Evolutionary conservation across 306 rosid genomes (phyloP), one percentile per base, ranked within the genome.

Genomic region (Begonia loranthoides): DNA sequence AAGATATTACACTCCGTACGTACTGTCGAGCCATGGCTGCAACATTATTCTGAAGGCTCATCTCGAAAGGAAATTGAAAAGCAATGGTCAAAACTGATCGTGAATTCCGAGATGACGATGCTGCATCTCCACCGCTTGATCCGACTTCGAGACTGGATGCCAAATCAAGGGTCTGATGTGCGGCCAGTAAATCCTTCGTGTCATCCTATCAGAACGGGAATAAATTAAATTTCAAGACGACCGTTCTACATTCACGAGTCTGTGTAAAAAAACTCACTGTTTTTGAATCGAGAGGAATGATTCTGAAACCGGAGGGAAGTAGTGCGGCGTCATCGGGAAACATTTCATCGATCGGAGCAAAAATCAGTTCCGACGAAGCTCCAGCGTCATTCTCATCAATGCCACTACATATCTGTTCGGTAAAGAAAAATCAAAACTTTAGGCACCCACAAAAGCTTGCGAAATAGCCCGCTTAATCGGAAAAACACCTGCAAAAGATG

Each of bases 231-330:
- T 15, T 28, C 49, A 46, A 3, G 36, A 28, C 5, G 36, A 28
- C 4, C 5, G 36, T 7, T 28, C 36, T 28, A 28, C 5, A 28
- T 28, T 2, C 36, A 28, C 36, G 9, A 28, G 36, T 28, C 9
- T 28, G 5, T 28, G 36, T 28, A 28, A 28, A 28, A 5, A 28
- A 28, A 28, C 36, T 28, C 80, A 90, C 99, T 86, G 96, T 54
- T 92, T 81, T 78, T 45, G 99, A 70, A 60, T 86, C 99, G 71
- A 92, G 66, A 0, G 96, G 93, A 36, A 92, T 80, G 62, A 92
- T 80, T 50, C 96, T 95, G 64, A 92, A 92, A 57, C 99, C 99
- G 47, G 99, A 92, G 13, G 99, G 99, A 40, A 92, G 68, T 66
- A 92, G 62, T 4, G 85, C 86, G 50, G 94, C 87, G 74, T 83